Percentiles rank a stretch among this genome's conserved stretches.
Evolutionary conservation across 352 stramenopile genomes (phyloP).

Genomic region (Blastocystis sp.): DNA sequence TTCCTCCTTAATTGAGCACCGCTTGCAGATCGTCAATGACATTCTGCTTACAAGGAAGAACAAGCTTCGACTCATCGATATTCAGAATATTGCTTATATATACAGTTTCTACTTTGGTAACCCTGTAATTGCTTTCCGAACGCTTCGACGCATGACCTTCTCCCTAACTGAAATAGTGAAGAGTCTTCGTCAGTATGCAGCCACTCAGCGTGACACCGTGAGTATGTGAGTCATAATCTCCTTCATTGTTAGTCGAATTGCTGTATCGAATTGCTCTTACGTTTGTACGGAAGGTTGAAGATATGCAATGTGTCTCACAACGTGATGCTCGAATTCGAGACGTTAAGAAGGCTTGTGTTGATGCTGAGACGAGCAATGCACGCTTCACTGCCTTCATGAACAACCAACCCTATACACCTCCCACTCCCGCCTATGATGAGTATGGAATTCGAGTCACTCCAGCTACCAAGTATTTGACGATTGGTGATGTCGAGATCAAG

Average conservation of each 20-base stretch:
- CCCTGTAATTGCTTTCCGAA: neutral
- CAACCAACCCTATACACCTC: conserved; percentile 6
- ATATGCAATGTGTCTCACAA: neutral
- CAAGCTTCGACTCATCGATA: neutral
- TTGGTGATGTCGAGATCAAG: conserved; percentile 40
- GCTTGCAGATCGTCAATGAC: conserved; percentile 6
- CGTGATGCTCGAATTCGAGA: conserved; percentile 7
- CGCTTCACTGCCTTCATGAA: conserved; percentile 46
- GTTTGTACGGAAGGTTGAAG: conserved; percentile 37
- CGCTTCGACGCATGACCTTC: neutral
- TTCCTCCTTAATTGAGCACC: neutral
- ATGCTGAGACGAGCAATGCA: conserved; percentile 14
- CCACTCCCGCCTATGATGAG: neutral
- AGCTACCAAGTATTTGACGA: neutral
- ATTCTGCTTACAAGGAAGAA: neutral
- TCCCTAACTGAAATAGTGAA: neutral
- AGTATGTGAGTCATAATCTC: neutral
- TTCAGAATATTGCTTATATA: neutral
- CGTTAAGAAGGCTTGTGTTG: neutral
- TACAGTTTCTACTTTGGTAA: conserved; percentile 28
- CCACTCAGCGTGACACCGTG: conserved; percentile 2
- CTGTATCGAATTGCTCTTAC: neutral
- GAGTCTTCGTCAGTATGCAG: neutral
- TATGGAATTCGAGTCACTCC: conserved; percentile 8
- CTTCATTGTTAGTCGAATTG: neutral